Conservation (phyloP, 2,329 filamentous ascomycete genomes). For the Rugonectria rugulosa region DNA sequence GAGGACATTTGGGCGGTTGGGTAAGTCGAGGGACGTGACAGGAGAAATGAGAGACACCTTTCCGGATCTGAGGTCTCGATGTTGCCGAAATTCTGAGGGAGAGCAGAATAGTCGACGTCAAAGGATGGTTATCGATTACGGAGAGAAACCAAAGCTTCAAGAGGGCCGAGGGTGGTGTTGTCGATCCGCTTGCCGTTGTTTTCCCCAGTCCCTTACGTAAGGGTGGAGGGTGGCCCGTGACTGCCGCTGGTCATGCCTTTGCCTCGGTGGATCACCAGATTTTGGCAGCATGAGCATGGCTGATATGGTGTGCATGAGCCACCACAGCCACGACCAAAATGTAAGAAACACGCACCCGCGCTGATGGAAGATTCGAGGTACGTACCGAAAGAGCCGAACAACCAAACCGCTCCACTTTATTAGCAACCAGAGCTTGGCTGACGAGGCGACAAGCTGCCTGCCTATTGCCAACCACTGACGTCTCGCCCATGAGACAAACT, state of each 20-base stretch:
- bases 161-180: conserved; percentile 31
- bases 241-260: conserved; percentile 13
- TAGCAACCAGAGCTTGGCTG: conserved; percentile 37
- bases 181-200: conserved; percentile 26
- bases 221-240: conserved; percentile 22
- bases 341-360: background rate
- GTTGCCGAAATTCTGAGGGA: too few relatives aligned
- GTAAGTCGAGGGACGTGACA: background rate
- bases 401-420: conserved; percentile 9
- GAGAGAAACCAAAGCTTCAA: conserved; percentile 21
- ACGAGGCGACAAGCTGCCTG: conserved; percentile 42
- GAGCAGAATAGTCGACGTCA: background rate
- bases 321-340: conserved; percentile 33
- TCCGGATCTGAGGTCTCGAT: background rate
- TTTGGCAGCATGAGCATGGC: conserved; percentile 39
- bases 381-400: conserved; percentile 17
- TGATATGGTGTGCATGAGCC: conserved; percentile 11
- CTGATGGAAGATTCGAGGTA: conserved; percentile 18
- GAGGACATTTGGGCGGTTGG: conserved; percentile 56
- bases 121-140: background rate
- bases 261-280: conserved; percentile 41
- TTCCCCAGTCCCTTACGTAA: conserved; percentile 38
- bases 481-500: conserved; percentile 16
- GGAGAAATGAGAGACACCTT: background rate
- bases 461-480: conserved; percentile 14